These are phyloP conservation scores for Pseudodiploospora longispora DNA, from an alignment of 2,329 filamentous ascomycete species.

Conservation along the genomic window DNA sequence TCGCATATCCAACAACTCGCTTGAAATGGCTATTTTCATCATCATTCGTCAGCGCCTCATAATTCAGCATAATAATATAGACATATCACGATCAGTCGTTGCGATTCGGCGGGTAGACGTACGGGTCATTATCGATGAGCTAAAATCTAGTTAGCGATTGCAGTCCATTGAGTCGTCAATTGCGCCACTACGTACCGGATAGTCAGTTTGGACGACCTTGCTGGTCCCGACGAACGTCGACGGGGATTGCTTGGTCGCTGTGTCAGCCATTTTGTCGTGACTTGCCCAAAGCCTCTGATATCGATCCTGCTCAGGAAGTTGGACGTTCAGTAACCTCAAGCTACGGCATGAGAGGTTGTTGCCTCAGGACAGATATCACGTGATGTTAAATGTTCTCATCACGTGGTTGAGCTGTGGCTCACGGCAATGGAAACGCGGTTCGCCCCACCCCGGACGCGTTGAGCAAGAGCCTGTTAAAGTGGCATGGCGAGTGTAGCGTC, in stretches of 20 bases:
- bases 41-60: not conserved
- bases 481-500: not conserved
- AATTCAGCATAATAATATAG: not conserved
- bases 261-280: constrained; percentile 29
- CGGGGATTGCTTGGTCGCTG: constrained; percentile 27
- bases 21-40: constrained; percentile 64
- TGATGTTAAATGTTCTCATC: constrained; percentile 10
- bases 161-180: constrained; percentile 10
- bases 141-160: constrained; percentile 33
- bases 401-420: constrained; percentile 5
- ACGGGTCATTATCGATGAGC: constrained; percentile 99
- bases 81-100: not conserved
- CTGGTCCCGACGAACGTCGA: constrained; percentile 37
- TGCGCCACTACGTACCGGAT: constrained; percentile 59
- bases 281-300: constrained; percentile 19
- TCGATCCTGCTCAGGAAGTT: constrained; percentile 11
- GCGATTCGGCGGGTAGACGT: constrained; percentile 25
- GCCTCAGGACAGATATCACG: constrained; percentile 26
- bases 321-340: constrained; percentile 17
- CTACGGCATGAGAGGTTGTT: constrained; percentile 14
- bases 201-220: constrained; percentile 75
- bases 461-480: constrained; percentile 1
- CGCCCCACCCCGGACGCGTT: constrained; percentile 11
- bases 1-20: constrained; percentile 81
- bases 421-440: constrained; percentile 7